phyloP scores from a whole-genome alignment of 164 flowering plant genomes.

The Dillenia turbinata region DNA sequence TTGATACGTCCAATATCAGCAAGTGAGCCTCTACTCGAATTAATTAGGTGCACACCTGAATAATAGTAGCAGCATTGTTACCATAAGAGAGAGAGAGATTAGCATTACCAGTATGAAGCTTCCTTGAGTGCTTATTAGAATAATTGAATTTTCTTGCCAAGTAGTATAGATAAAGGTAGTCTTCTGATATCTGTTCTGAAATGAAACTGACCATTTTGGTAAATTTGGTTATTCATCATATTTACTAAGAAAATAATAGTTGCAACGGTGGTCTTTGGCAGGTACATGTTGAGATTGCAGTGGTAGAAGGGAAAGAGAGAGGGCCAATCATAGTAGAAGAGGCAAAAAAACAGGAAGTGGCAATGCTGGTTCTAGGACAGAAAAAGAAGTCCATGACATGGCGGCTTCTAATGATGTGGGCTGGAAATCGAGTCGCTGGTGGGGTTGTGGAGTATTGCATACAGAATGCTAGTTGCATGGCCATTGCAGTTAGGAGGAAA shows the following conservation, averaged over 20 bases:
- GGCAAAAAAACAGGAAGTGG: constrained; percentile 56
- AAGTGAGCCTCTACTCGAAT: too few relatives aligned
- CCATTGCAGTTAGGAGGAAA: constrained; percentile 72
- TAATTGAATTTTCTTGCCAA: neutral
- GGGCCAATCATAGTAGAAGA: constrained; percentile 69
- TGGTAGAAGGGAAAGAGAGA: constrained; percentile 71
- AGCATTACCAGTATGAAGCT: too few relatives aligned
- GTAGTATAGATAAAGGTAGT: neutral
- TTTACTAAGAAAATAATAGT: neutral
- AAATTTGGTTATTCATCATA: too few relatives aligned
- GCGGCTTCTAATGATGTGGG: constrained; percentile 69
- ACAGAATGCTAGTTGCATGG: constrained; percentile 64
- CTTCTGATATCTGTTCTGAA: too few relatives aligned
- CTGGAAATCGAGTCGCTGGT: constrained; percentile 25
- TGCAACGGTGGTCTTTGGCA: constrained; percentile 7
- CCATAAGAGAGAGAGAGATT: neutral
- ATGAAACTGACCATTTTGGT: too few relatives aligned
- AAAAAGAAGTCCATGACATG: constrained; percentile 59
- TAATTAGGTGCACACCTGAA: too few relatives aligned
- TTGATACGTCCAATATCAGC: too few relatives aligned
- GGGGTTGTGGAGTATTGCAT: constrained; percentile 75
- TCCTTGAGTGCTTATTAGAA: neutral
- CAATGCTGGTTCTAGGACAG: constrained; percentile 72
- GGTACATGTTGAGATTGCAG: constrained; percentile 54
- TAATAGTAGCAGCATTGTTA: too few relatives aligned